Base-by-base conservation (phyloP, 2,329 filamentous ascomycete genomes). In the Nectriaceae sp. region DNA sequence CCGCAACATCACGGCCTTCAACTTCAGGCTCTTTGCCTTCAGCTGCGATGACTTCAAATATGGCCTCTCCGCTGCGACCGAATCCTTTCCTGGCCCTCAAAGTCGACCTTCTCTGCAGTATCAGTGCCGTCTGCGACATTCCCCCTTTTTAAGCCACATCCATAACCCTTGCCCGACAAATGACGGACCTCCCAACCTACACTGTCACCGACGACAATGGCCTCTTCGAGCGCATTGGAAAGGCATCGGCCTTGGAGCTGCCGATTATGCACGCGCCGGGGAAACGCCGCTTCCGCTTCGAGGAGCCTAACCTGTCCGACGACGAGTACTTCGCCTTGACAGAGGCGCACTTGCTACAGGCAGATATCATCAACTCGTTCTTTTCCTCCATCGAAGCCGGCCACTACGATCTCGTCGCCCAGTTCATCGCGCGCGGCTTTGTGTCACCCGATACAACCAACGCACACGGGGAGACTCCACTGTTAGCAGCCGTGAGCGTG, bases 371-470 rank as follows among this genome's bases (percentile, higher is more conserved):
- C 20, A 16, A 43, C 15, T 41, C 61, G 44, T 67, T 70, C 53
- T 70, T 63, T 50, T 8, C 33, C 15, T 60, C 66, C 8, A 62
- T 72, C 42, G 15, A 49, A 16, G 42, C 31, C 33, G 59, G 56
- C 0, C 55, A 67, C 37, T 55, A 59, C 43, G 66, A 65, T 4
- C 20, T 65, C 3, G 63, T 70, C 19, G 44, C 55, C 13, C 44
- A 54, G n/a, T 64, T 71, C 20, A 50, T 74, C 40, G 16, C 51
- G 4, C 50, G 46, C 4, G 70, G 71, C 4, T 61, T 72, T 49
- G 62, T 74, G 41, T 70, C 69, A 13, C 72, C 72, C 4, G 70
- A 73, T 57, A 62, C 65, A 3, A 61, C 65, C 20, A 54, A 57
- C 47, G 11, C 10, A 5, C 31, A 18, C 4, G 64, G 65, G 16